Evolutionary conservation across 1,284 basidiomycete species (phyloP), one percentile per base, ranked within the genome.

Genomic region (Puccinia coronata): DNA sequence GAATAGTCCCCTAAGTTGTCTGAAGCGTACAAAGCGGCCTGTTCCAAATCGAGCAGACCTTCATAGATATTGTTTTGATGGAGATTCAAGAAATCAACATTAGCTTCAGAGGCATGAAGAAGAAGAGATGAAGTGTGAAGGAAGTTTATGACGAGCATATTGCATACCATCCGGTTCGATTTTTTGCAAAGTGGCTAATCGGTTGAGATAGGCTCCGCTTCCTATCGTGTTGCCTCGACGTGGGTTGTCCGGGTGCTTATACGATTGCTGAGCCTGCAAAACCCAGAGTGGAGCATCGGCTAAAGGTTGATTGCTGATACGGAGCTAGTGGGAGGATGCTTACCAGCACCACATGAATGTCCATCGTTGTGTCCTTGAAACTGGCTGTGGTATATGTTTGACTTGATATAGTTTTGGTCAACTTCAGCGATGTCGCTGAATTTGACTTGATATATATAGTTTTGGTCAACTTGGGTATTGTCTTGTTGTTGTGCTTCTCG

Each of bases 11-110:
- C 74, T 31, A 59, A 28, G 31, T 65, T 34, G n/a, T 16, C 57
- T 0, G 51, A 43, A 65, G 74, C 74, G 25, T 65, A 61, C 31
- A 47, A 25, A 25, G 36, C 41, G 65, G 74, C 74, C 31, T 65
- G 8, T 18, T 65, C 8, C n/a, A 76, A 63, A 31, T 76, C 74
- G 49, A 61, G 57, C 39, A 76, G 57, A 23, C 74, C 59, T 76
- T 28, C 28, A 4, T 59, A 8, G 23, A 8, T 20, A 59, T 25
- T 5, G 8, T 16, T 20, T 51, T 51, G 49, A 11, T 4, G 49
- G 11, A 51, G 18, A 51, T 16, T 4, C 9, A 51, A 12, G 49
- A 51, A 51, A 51, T 16, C 43, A 43, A 16, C 43, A 51, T 51
- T 20, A 51, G 23, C 49, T 11, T 43, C 43, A 43, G 43, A 43